phyloP scores from a whole-genome alignment of 2,329 filamentous ascomycete genomes.

The Aspergillus sp. region DNA sequence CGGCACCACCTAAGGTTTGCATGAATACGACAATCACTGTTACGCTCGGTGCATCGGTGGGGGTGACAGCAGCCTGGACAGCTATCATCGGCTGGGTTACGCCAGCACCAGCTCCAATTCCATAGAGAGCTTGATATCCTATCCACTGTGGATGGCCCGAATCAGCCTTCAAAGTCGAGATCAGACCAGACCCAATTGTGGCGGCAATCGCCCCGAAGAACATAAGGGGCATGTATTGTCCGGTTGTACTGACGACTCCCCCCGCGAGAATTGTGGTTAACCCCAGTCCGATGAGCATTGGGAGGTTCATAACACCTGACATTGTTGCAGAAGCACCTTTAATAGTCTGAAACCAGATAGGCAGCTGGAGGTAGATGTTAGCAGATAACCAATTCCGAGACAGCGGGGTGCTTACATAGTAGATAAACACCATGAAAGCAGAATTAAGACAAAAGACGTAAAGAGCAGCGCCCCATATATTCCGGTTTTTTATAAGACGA shows the following conservation, averaged over 20 bases:
- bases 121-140: no score
- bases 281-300: background rate
- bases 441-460: constrained; percentile 1
- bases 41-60: no score
- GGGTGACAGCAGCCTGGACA: no score
- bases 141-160: no score
- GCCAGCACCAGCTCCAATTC: no score
- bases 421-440: constrained; percentile 10
- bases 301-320: constrained; percentile 7
- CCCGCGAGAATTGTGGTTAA: background rate
- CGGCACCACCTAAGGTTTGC: no score
- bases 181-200: no score
- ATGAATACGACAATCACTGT: no score
- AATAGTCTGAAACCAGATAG: constrained; percentile 13
- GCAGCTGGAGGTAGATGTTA: background rate
- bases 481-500: constrained; percentile 9
- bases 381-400: background rate
- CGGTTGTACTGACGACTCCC: no score
- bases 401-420: constrained; percentile 13
- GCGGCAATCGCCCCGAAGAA: background rate
- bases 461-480: constrained; percentile 3
- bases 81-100: no score
- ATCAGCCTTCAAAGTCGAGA: no score
- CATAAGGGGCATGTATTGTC: background rate
- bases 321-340: constrained; percentile 1